Evolutionary conservation across 2,329 filamentous ascomycete species (phyloP), one percentile per base, ranked within the genome.

Genomic region (Botrytis pseudocinerea): DNA sequence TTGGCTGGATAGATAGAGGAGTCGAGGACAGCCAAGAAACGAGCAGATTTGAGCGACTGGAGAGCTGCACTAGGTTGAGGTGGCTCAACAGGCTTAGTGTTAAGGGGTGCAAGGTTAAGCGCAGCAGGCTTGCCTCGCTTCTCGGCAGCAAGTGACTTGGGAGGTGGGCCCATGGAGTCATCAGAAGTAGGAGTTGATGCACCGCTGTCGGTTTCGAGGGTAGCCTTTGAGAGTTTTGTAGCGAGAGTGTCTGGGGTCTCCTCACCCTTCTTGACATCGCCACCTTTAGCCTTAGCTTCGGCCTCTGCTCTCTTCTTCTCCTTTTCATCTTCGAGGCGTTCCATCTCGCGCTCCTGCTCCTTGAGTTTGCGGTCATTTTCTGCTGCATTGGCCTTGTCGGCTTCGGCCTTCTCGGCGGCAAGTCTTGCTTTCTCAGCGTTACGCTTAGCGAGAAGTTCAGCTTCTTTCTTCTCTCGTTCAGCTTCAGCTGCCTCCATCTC

Each of bases 21-120:
- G 80, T 90, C 91, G 76, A 95, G 90, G 75, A 95, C 90, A 68
- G 92, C 89, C 73, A 99, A 86, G 85, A 97, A 95, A 69, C 95
- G 92, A 72, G 96, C 93, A 28, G 94, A 95, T 85, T 96, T 95
- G 75, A 99, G 88, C 14, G 95, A 93, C 83, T 97, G 95, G 81
- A 99, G 92, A 75, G 95, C 95, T 74, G 96, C 94, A 76, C 94
- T 98, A 25, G 95, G 95, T 83, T 98, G 95, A 70, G 94, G 91
- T 70, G 95, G 92, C 85, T 99, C 95, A 38, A 97, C 89, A 54
- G 92, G 86, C 84, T 95, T 97, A 78, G 90, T 94, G 76, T 92
- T 97, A 73, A 92, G 84, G n/a, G 88, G 88, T 72, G 94, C 89
- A 75, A 98, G 87, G 84, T 98, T 98, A 77, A 99, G 90, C 62